These are phyloP conservation scores for Gynandropsis gynandra DNA, from an alignment of 345 rosid species.

Conservation along the genomic window DNA sequence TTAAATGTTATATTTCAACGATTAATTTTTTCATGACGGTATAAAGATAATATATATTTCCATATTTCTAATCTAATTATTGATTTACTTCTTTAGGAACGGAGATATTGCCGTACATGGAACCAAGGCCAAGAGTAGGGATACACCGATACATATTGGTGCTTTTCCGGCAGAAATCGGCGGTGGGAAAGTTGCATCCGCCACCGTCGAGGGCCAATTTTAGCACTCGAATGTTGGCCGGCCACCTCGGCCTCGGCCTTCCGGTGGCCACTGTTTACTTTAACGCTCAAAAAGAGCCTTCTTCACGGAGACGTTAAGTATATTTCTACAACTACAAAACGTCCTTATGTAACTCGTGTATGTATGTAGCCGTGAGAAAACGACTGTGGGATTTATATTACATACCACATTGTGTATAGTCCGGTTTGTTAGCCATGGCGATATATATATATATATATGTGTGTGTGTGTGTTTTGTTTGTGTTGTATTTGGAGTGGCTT, in stretches of 20 bases:
- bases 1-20: too few species aligned
- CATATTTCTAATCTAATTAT: too few species aligned
- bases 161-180: constrained; percentile 56
- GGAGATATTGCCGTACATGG: constrained; percentile 55
- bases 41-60: too few species aligned
- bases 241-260: constrained; percentile 50
- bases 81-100: constrained; percentile 35
- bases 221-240: constrained; percentile 63
- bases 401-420: constrained; percentile 18
- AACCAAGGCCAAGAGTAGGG: constrained; percentile 80
- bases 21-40: too few species aligned
- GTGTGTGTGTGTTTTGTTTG: constrained; percentile 4
- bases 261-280: constrained; percentile 80
- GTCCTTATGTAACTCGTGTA: background rate
- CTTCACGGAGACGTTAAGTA: constrained; percentile 44
- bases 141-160: constrained; percentile 76
- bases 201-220: constrained; percentile 61
- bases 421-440: constrained; percentile 9
- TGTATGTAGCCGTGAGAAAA: background rate
- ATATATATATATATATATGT: constrained; percentile 3
- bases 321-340: too few species aligned
- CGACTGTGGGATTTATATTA: constrained; percentile 18
- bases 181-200: constrained; percentile 45
- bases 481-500: background rate
- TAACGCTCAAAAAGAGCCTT: constrained; percentile 86